A percentile compares a stretch with the other conserved stretches of the same genome.
Conservation (phyloP, 2,329 filamentous ascomycete genomes). For the Ascocoryne sarcoides region DNA sequence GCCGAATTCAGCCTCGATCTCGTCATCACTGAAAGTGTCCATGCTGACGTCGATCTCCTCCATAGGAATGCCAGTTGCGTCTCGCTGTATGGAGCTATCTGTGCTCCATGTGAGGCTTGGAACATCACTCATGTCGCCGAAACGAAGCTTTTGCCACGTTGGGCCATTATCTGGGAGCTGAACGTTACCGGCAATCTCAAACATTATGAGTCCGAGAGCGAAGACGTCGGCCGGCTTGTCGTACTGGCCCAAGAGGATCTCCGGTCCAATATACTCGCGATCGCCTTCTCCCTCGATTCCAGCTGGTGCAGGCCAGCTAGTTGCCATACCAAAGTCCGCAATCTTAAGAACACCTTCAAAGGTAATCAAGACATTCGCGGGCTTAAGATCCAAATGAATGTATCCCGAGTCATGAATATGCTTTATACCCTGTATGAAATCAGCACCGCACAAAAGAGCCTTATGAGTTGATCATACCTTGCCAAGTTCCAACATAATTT, state of each 20-base stretch:
- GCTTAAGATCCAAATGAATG: conserved; percentile 78
- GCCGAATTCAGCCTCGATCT: conserved; percentile 31
- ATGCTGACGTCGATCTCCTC: conserved; percentile 27
- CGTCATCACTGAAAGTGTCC: conserved; percentile 31
- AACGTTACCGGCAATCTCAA: conserved; percentile 91
- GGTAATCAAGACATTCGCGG: conserved; percentile 73
- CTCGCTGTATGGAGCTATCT: conserved; percentile 60
- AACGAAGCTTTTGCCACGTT: conserved; percentile 82
- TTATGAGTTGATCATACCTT: conserved; percentile 48
- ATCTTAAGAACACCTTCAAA: conserved; percentile 79
- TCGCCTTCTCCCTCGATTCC: conserved; percentile 88
- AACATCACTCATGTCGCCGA: conserved; percentile 81
- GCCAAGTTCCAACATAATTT: conserved; percentile 81
- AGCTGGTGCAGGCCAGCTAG: conserved; percentile 64
- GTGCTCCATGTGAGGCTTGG: conserved; percentile 79
- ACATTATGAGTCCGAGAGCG: conserved; percentile 84
- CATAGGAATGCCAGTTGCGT: conserved; percentile 63
- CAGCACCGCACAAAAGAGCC: conserved; percentile 9
- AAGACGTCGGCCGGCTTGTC: conserved; percentile 93
- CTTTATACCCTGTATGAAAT: conserved; percentile 60
- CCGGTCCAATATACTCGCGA: conserved; percentile 90
- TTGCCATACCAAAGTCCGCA: conserved; percentile 77
- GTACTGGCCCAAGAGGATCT: conserved; percentile 77
- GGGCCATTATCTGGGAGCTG: conserved; percentile 87
- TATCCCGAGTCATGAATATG: conserved; percentile 85